Percentiles rank a stretch among this genome's conserved stretches.
phyloP scores from a whole-genome alignment of 2,329 filamentous ascomycete species.

The Cryphonectria japonica region DNA sequence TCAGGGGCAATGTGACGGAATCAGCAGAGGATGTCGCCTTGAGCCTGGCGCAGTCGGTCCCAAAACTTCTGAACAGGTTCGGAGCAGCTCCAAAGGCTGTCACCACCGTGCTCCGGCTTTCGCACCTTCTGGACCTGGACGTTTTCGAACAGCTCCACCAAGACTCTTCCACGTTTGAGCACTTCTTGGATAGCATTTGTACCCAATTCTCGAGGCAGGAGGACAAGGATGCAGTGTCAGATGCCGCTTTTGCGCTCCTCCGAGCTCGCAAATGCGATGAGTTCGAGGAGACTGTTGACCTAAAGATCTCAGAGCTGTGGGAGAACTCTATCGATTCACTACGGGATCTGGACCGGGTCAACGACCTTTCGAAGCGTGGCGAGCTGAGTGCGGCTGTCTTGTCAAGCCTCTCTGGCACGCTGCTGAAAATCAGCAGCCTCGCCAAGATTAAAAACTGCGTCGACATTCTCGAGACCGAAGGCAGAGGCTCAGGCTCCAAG shows the following conservation, averaged over 20 bases:
- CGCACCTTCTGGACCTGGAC: constrained; percentile 84
- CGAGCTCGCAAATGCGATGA: constrained; percentile 88
- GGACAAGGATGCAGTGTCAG: constrained; percentile 80
- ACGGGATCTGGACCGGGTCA: constrained; percentile 69
- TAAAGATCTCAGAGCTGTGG: constrained; percentile 82
- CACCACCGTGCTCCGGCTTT: constrained; percentile 80
- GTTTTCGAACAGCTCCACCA: constrained; percentile 88
- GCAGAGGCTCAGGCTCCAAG: constrained; percentile 51
- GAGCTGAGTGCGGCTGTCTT: constrained; percentile 69
- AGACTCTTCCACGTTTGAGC: constrained; percentile 78
- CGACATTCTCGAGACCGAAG: constrained; percentile 70
- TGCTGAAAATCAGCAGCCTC: constrained; percentile 80
- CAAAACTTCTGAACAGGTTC: constrained; percentile 87
- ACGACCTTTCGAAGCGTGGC: constrained; percentile 72
- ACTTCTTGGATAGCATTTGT: constrained; percentile 86
- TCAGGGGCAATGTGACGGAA: constrained; percentile 68
- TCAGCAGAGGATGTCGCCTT: constrained; percentile 79
- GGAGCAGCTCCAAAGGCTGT: constrained; percentile 87
- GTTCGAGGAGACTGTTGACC: constrained; percentile 81
- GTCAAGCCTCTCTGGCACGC: constrained; percentile 71
- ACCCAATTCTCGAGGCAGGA: constrained; percentile 94
- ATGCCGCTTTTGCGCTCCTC: constrained; percentile 80
- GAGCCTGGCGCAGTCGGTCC: constrained; percentile 77
- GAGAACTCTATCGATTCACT: constrained; percentile 79
- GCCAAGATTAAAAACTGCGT: constrained; percentile 79